Conservation (phyloP, 2,329 filamentous ascomycete genomes). For the Teratosphaeria nubilosa region DNA sequence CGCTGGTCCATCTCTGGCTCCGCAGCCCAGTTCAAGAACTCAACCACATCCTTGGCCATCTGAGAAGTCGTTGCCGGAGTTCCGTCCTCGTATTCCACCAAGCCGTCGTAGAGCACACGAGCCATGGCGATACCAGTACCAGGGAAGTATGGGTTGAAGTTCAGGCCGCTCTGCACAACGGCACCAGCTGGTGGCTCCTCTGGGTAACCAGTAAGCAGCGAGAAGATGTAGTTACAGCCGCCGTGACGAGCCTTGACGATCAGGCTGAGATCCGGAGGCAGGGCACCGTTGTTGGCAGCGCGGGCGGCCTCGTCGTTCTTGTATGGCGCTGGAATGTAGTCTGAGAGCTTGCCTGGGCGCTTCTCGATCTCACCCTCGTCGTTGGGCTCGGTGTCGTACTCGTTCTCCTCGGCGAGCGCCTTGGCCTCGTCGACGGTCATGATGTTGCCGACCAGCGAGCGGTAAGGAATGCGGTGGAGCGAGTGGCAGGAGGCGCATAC, state of each 20-base stretch:
- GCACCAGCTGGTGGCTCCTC: slow-evolving; percentile 91
- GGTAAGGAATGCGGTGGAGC: slow-evolving; percentile 86
- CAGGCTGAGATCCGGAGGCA: slow-evolving; percentile 93
- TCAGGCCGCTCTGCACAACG: slow-evolving; percentile 74
- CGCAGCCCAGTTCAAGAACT: slow-evolving; percentile 98
- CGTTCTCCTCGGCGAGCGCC: slow-evolving; percentile 91
- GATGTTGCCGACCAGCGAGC: slow-evolving; percentile 76
- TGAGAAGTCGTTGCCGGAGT: slow-evolving; percentile 92
- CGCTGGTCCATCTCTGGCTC: slow-evolving; percentile 99
- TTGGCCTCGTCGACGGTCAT: slow-evolving; percentile 98
- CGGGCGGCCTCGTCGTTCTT: slow-evolving; percentile 98
- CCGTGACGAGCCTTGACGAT: slow-evolving; percentile 97
- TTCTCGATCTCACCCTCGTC: slow-evolving; percentile 97
- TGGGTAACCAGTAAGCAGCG: slow-evolving; percentile 89
- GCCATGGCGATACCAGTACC: slow-evolving; percentile 98
- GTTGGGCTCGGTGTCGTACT: slow-evolving; percentile 97
- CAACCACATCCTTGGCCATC: slow-evolving; percentile 98
- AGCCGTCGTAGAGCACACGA: slow-evolving; percentile 91
- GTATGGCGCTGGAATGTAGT: slow-evolving; percentile 91
- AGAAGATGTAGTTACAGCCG: slow-evolving; percentile 98
- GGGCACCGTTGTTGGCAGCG: slow-evolving; percentile 94
- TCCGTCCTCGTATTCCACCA: slow-evolving; percentile 96
- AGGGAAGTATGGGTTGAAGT: slow-evolving; percentile 99
- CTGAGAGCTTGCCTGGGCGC: slow-evolving; percentile 94
- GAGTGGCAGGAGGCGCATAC: slow-evolving; percentile 98